Evolutionary conservation across 768 basidiomycete species (phyloP).

Genomic region (Cystofilobasidium bisporidii): DNA sequence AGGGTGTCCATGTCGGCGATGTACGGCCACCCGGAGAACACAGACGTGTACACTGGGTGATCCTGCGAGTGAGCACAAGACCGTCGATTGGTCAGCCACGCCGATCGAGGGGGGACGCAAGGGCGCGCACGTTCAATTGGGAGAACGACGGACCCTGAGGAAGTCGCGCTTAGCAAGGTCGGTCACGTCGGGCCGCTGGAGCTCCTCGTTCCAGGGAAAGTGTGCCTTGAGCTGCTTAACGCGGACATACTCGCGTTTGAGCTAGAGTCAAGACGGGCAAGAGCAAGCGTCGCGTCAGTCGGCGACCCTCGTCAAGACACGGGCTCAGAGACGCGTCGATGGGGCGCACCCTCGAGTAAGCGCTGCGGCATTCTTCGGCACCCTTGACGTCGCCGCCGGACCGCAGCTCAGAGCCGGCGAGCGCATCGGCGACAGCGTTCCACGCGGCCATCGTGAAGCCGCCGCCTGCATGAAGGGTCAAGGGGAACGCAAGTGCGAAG

Average conservation of each 20-base stretch:
- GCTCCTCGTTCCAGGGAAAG: slow-evolving; percentile 1
- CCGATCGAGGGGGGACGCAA: no score
- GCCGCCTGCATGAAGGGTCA: background rate
- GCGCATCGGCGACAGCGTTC: slow-evolving; percentile 1
- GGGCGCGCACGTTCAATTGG: no score
- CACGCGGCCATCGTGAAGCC: background rate
- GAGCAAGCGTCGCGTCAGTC: no score
- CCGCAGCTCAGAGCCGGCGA: background rate
- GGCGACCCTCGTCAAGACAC: background rate
- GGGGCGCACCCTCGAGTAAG: slow-evolving; percentile 4
- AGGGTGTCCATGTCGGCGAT: slow-evolving; percentile 1
- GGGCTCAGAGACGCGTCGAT: background rate
- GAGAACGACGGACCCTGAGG: slow-evolving; percentile 7
- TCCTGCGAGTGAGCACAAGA: no score
- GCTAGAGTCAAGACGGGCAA: background rate
- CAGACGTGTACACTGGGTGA: background rate
- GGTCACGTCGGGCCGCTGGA: background rate
- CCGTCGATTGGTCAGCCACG: no score
- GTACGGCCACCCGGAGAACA: slow-evolving; percentile 6
- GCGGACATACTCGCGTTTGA: slow-evolving; percentile 9
- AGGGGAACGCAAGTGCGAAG: background rate
- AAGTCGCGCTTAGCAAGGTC: background rate
- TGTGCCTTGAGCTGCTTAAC: background rate
- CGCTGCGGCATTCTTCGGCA: slow-evolving; percentile 10
- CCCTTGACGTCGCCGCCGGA: slow-evolving; percentile 13